phyloP scores from a whole-genome alignment of 176 grass and related monocot species.

The Carex myosuroides region DNA sequence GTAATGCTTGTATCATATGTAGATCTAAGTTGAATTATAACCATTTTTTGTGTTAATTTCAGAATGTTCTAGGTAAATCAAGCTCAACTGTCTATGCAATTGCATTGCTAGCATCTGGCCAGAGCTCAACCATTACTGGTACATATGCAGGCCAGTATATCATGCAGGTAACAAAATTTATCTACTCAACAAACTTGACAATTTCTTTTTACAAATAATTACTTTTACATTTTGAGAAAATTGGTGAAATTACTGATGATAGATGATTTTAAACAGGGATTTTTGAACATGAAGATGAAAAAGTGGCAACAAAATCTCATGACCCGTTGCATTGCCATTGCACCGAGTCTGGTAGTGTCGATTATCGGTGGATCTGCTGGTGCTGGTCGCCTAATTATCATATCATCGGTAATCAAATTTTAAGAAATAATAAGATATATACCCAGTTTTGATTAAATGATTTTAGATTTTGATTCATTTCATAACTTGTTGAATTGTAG shows the following conservation, averaged over 20 bases:
- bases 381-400: conserved; percentile 77
- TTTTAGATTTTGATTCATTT: not conserved
- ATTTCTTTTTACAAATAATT: not conserved
- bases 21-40: not conserved
- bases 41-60: not conserved
- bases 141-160: conserved; percentile 93
- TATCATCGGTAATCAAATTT: conserved; percentile 54
- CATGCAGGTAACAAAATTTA: conserved; percentile 58
- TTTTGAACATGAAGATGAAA: conserved; percentile 86
- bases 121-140: conserved; percentile 90
- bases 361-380: conserved; percentile 68
- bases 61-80: conserved; percentile 87
- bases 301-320: conserved; percentile 85
- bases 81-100: conserved; percentile 71
- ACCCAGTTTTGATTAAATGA: not conserved
- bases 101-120: conserved; percentile 79
- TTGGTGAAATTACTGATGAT: not conserved
- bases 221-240: not conserved
- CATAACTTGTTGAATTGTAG: conserved; percentile 25
- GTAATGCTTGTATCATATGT: not conserved
- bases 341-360: conserved; percentile 60
- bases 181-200: not conserved
- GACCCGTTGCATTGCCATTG: conserved; percentile 70
- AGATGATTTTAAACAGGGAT: conserved; percentile 45
- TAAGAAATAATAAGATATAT: not conserved